phyloP scores from a whole-genome alignment of 768 basidiomycete species.

The Psilocybe sp. region DNA sequence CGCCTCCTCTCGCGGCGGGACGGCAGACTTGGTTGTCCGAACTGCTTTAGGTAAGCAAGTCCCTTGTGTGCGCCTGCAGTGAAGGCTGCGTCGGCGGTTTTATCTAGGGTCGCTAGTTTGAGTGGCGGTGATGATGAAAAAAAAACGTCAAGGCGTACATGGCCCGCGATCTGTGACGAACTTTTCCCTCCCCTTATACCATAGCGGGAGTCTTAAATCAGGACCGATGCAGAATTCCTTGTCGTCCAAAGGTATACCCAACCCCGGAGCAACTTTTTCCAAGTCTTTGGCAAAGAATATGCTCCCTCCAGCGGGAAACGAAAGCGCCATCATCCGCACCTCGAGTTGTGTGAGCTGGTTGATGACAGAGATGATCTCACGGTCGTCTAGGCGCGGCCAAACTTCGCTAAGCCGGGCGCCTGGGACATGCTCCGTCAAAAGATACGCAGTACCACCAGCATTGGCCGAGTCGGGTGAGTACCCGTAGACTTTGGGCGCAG shows the following conservation, averaged over 20 bases:
- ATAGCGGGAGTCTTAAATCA: conserved; percentile 39
- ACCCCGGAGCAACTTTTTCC: conserved; percentile 29
- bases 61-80: conserved; percentile 42
- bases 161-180: conserved; percentile 48
- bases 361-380: conserved; percentile 31
- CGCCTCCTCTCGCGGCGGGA: conserved; percentile 41
- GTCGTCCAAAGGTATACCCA: conserved; percentile 37
- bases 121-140: conserved; percentile 18
- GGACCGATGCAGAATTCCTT: conserved; percentile 42
- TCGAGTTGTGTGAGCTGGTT: conserved; percentile 37
- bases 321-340: conserved; percentile 34
- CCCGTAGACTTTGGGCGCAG: conserved; percentile 10
- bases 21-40: conserved; percentile 47
- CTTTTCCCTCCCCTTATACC: conserved; percentile 45
- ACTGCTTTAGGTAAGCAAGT: conserved; percentile 42
- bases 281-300: conserved; percentile 44
- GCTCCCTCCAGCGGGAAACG: conserved; percentile 49
- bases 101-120: conserved; percentile 37
- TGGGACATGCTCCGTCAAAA: conserved; percentile 33
- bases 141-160: conserved; percentile 38
- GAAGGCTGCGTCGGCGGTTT: conserved; percentile 42
- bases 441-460: conserved; percentile 30
- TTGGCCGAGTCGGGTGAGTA: conserved; percentile 15
- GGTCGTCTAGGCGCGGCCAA: conserved; percentile 28
- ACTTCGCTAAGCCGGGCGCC: conserved; percentile 32